Percentiles rank a stretch among this genome's conserved stretches.
These are phyloP conservation scores for Pulveroboletus frians DNA, from an alignment of 768 basidiomycete species.

Conservation along the genomic window DNA sequence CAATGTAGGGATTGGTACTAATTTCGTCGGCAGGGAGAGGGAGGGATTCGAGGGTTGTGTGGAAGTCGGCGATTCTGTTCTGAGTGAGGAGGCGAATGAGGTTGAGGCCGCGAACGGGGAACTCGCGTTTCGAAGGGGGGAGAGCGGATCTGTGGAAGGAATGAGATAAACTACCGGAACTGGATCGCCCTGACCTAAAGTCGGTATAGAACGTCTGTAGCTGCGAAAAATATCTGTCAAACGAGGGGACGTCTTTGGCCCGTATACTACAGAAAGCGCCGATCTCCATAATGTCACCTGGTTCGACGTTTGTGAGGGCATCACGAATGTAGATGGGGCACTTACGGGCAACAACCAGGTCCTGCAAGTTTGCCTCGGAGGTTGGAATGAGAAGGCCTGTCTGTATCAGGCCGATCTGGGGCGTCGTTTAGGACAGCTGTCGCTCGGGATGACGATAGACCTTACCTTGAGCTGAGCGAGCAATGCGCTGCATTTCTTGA, in stretches of 20 bases:
- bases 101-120: slow-evolving; percentile 84
- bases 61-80: slow-evolving; percentile 96
- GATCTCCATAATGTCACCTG: slow-evolving; percentile 93
- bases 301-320: background rate
- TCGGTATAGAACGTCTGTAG: slow-evolving; percentile 87
- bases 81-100: slow-evolving; percentile 93
- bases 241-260: slow-evolving; percentile 81
- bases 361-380: slow-evolving; percentile 54
- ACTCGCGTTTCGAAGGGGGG: slow-evolving; percentile 81
- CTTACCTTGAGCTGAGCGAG: slow-evolving; percentile 73
- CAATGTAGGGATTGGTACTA: slow-evolving; percentile 64
- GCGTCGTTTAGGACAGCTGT: background rate
- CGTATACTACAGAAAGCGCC: slow-evolving; percentile 94
- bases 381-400: slow-evolving; percentile 74
- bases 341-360: slow-evolving; percentile 73
- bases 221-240: slow-evolving; percentile 93
- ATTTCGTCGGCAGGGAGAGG: slow-evolving; percentile 64
- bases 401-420: slow-evolving; percentile 71
- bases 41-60: slow-evolving; percentile 91
- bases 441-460: background rate
- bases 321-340: slow-evolving; percentile 6
- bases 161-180: slow-evolving; percentile 3
- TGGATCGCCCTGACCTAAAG: slow-evolving; percentile 49
- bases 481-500: slow-evolving; percentile 58
- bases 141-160: slow-evolving; percentile 52